Base-by-base conservation (phyloP, 495 filamentous ascomycete genomes). In the Penicillium malachiteum region DNA sequence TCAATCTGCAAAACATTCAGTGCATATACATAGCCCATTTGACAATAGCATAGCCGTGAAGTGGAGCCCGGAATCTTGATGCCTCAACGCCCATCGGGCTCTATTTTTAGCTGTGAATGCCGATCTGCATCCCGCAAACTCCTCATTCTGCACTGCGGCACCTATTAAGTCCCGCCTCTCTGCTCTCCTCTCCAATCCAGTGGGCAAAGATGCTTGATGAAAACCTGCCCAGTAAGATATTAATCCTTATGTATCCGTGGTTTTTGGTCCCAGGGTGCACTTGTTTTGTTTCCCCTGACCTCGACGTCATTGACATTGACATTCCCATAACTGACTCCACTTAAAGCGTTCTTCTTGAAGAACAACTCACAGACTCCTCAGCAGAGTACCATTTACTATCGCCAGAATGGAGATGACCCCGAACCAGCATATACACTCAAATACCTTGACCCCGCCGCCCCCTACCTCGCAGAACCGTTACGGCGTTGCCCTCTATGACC, bases 401-500 rank as follows among this genome's bases (percentile, higher is more conserved):
- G 86, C 11, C 86, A 93, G 37, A 82, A 89, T 70, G 93, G 91
- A 62, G 84, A 86, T 57, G 91, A 95, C 26, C 89, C 89, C 0
- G 73, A 80, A 17, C 81, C 91, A 2, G 84, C 90, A 33, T 98
- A 98, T 71, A 72, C 84, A 18, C 77, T 96, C 16, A 82, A 87
- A 44, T 87, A 85, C 62, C 83, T 86, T 44, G 86, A 96, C 67
- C 89, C 90, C 9, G 70, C 82, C 41, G 64, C 81, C 7, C n/a
- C 84, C 88, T 13, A 74, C 80, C 4, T 84, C 87, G 13, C 86
- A 83, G 59, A 96, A 94, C 69, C 87, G 87, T 68, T 97, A 97
- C 70, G 91, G 87, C 34, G 80, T 87, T 55, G 92, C 90, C 17
- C 81, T 98, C 11, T 89, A 84, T 72, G 95, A 97, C 57, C 84